Evolutionary conservation across 306 rosid genomes (phyloP), one percentile per base, ranked within the genome.

Genomic region (Biancaea sappan): DNA sequence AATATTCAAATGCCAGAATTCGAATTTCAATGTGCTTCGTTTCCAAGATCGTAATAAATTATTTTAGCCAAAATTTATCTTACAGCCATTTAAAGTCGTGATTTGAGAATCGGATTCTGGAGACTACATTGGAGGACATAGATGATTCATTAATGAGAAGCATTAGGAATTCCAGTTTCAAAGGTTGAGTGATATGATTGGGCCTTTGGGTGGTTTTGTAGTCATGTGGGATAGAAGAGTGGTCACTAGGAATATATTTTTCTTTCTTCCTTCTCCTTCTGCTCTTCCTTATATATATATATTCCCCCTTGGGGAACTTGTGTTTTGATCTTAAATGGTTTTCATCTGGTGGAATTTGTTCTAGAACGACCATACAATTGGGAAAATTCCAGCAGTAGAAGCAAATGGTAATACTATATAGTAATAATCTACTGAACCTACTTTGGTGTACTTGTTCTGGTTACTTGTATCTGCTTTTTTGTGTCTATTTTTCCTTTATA

Each of bases 321-420:
- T 56, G 44, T 52, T 52, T 32, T 69, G 68, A 43, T 69, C 26
- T 53, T 52, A 19, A 25, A 47, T 4, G 54, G 46, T 74, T 74
- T 68, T 43, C 21, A 51, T 61, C 24, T 18, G 53, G 66, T 51
- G 43, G 59, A 66, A 48, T 74, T 58, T 53, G 31, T 60, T 41
- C 54, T 25, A 15, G n/a, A 60, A 15, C 43, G 15, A 52, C 41
- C 0, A 6, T 80, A 60, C 40, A 4, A 34, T 25, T 46, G 29
- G 64, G 46, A 47, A 40, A 5, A 1, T 14, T 58, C 24, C 54
- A 37, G 59, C 24, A 63, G 14, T 50, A 60, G 22, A 50, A 63
- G 35, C 44, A 31, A 53, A 31, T 0, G 13, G 41, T 57, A 47
- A 51, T 51, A 8, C 28, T 62, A 24, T 34, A 32, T 1, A n/a